Evolutionary conservation across 2,329 filamentous ascomycete genomes (phyloP).

Genomic region (Paraphoma chrysanthemicola): DNA sequence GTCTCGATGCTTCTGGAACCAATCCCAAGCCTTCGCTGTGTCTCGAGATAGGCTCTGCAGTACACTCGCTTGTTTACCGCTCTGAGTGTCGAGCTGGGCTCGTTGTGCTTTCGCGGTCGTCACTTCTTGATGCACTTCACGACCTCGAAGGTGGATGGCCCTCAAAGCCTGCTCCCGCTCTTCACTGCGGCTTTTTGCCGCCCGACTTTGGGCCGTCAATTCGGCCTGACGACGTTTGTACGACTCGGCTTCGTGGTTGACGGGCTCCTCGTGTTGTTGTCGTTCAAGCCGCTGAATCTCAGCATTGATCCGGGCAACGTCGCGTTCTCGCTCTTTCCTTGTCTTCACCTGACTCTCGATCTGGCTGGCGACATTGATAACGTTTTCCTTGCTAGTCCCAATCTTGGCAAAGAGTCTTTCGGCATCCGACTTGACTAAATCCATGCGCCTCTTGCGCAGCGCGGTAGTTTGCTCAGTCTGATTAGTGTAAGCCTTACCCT

Average conservation of each 20-base stretch:
- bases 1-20: constrained; percentile 75
- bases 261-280: constrained; percentile 66
- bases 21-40: constrained; percentile 75
- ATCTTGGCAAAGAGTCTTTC: constrained; percentile 50
- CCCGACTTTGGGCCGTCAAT: constrained; percentile 56
- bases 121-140: not conserved
- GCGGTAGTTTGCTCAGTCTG: constrained; percentile 64
- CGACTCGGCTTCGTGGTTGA: constrained; percentile 71
- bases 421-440: constrained; percentile 60
- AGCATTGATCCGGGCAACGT: constrained; percentile 43
- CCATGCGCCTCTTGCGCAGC: constrained; percentile 62
- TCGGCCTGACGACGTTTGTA: constrained; percentile 77
- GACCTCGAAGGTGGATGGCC: constrained; percentile 23
- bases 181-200: constrained; percentile 53
- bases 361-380: constrained; percentile 53
- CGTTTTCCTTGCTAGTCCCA: constrained; percentile 43
- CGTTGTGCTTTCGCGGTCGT: constrained; percentile 10
- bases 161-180: constrained; percentile 52
- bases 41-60: constrained; percentile 69
- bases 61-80: constrained; percentile 59
- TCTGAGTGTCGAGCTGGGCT: constrained; percentile 39
- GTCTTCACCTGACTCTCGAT: constrained; percentile 51
- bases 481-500: constrained; percentile 71
- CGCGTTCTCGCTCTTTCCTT: constrained; percentile 47
- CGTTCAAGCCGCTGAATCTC: constrained; percentile 70